Evolutionary conservation across 164 flowering plant genomes (phyloP), one percentile per base, ranked within the genome.

Genomic region (Liriodendron chinense): DNA sequence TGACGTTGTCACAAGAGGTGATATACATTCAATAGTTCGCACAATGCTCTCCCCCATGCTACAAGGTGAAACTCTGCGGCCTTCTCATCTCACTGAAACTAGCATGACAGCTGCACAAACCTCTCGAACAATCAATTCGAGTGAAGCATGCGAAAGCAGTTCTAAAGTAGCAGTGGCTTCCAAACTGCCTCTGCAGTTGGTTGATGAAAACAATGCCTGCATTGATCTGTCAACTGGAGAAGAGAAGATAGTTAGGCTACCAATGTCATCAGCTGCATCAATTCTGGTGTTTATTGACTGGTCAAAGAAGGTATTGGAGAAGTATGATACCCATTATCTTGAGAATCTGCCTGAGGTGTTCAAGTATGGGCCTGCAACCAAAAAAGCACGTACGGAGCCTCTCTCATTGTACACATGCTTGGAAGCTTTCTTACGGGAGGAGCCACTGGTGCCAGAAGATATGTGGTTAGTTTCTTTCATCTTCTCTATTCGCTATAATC

Each of bases 381-480:
- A 94, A 84, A 96, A 96, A 84, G 88, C 94, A 77, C 97, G 98
- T 25, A 81, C 78, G 50, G 99, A 96, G 77, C 98, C 98, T 80
- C 91, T 91, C 68, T 91, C 98, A 18, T 80, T 96, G 87, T 96
- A 92, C 83, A 85, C 92, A 67, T 92, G 99, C 81, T 79, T 96
- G 79, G 99, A 96, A 83, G 95, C 98, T 74, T 96, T 96, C 84
- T 82, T 96, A 72, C 94, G 96, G 34, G 98, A 94, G 81, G 99
- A 96, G 78, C 99, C 99, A 9, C 81, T 96, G 77, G 98, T 92
- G 73, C 96, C 99, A 72, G 99, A 94, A 83, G 99, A 96, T 77
- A 94, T 96, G 99, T 96, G 99, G 99, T 96, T 75, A 75, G 94
- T 81, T 64, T 80, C 21, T 68, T 57, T 66, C 73, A 34, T 7